Base-by-base conservation (phyloP, 352 stramenopile species). In the Phytophthora sansomeana region DNA sequence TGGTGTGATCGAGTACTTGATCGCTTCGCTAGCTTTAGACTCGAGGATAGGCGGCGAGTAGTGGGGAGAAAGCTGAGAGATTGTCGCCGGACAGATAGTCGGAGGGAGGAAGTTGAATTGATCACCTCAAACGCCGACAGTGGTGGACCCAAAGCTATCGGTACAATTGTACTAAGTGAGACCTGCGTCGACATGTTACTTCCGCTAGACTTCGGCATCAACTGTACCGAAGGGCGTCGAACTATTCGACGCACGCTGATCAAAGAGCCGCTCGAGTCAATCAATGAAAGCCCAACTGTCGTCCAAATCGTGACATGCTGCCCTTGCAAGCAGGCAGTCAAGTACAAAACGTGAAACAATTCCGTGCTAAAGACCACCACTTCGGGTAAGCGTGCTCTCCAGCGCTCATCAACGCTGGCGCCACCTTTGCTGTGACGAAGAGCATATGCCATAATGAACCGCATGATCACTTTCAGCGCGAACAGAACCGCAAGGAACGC, bases 301-400 rank as follows among this genome's bases (percentile, higher is more conserved):
- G 46, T 38, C 46, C 46, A 58, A 1, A 65, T 41, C 11, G 46
- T 58, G 4, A 46, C 46, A 8, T 58, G n/a, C 9, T 50, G 16
- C 3, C 55, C 50, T 14, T 56, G 61, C 42, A 72, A 43, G 24
- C 64, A 68, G 21, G 50, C 26, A 2, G 64, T 68, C 30, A 63
- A 26, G 26, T 72, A 72, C n/a, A 72, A 32, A 13, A 61, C 44
- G 38, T 68, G 57, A n/a, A 72, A 72, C 7, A 72, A 28, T 16
- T 72, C 64, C 5, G 56, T 63, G 6, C 49, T 68, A 35, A 68
- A 60, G 33, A 68, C 64, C 28, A 68, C 48, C 3, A 72, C 33
- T 43, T 72, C 64, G 6, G 64, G 58, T 21, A 72, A 43, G 7
- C 58, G 50, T 8, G 64, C 57, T 44, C 44, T 63, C 57, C 57